Conservation (phyloP, 148 eudicot species). For the Camellia japonica region DNA sequence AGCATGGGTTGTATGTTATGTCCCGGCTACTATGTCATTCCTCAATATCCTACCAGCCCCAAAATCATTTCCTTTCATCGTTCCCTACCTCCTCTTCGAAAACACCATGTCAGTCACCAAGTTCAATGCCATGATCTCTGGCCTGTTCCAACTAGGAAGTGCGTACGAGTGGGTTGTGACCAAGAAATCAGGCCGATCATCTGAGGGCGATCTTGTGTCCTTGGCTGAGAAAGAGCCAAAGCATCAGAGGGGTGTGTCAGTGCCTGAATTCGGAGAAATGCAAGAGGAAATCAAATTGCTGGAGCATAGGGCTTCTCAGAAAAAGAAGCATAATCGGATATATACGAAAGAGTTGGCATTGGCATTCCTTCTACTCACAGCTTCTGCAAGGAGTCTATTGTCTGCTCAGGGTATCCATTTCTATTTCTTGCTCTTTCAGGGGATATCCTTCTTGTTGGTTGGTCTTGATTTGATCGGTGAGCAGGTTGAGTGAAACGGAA, state of each 20-base stretch:
- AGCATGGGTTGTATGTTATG: slow-evolving; percentile 85
- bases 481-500: slow-evolving; percentile 53
- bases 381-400: slow-evolving; percentile 79
- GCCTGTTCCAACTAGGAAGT: slow-evolving; percentile 89
- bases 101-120: slow-evolving; percentile 99
- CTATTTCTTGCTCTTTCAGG: slow-evolving; percentile 96
- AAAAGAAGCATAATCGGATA: slow-evolving; percentile 80
- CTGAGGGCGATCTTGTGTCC: slow-evolving; percentile 75
- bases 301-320: slow-evolving; percentile 33
- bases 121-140: slow-evolving; percentile 97
- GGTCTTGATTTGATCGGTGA: slow-evolving; percentile 95
- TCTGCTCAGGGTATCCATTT: slow-evolving; percentile 98
- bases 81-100: slow-evolving; percentile 92
- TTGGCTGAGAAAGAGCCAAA: slow-evolving; percentile 48
- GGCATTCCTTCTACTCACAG: slow-evolving; percentile 81
- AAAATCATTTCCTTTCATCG: slow-evolving; percentile 88
- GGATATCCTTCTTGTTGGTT: slow-evolving; percentile 81
- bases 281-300: slow-evolving; percentile 49
- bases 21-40: slow-evolving; percentile 89
- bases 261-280: slow-evolving; percentile 48
- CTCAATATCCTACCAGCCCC: slow-evolving; percentile 97
- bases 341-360: slow-evolving; percentile 83
- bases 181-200: slow-evolving; percentile 96
- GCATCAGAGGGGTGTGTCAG: slow-evolving; percentile 56
- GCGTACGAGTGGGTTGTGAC: slow-evolving; percentile 98